Evolutionary conservation across 768 basidiomycete species (phyloP).

Genomic region (Pilatotrama ljubarskyi): DNA sequence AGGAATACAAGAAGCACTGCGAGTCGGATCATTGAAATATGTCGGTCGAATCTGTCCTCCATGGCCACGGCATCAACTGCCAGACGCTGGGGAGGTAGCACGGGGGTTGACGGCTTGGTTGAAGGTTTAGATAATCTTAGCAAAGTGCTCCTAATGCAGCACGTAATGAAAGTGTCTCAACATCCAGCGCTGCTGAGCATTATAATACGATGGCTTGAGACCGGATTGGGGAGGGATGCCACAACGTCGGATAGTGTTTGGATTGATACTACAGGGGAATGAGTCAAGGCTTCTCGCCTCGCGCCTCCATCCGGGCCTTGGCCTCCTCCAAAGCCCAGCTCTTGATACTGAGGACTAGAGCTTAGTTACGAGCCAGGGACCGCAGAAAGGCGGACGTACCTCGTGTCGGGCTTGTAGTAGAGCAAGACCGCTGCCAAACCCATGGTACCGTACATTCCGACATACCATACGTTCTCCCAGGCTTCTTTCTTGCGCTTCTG

Average conservation of each 20-base stretch:
- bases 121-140: slow-evolving; percentile 17
- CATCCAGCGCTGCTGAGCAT: neutral
- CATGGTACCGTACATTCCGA: slow-evolving; percentile 91
- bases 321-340: slow-evolving; percentile 92
- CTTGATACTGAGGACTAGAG: slow-evolving; percentile 62
- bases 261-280: slow-evolving; percentile 19
- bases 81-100: neutral
- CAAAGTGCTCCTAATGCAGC: slow-evolving; percentile 3
- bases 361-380: neutral
- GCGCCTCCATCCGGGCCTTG: slow-evolving; percentile 85
- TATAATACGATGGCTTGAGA: neutral
- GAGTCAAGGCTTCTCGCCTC: slow-evolving; percentile 83
- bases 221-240: neutral
- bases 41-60: neutral
- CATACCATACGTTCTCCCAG: slow-evolving; percentile 90
- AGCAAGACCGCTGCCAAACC: slow-evolving; percentile 70
- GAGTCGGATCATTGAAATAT: slow-evolving; percentile 33
- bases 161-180: slow-evolving; percentile 18
- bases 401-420: slow-evolving; percentile 93
- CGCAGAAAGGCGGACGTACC: slow-evolving; percentile 48
- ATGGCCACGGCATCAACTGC: slow-evolving; percentile 18
- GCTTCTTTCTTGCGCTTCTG: slow-evolving; percentile 86
- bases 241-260: slow-evolving; percentile 1
- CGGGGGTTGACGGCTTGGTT: neutral
- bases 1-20: slow-evolving; percentile 70